phyloP scores from a whole-genome alignment of 306 rosid genomes.

The Hippophae rhamnoides region DNA sequence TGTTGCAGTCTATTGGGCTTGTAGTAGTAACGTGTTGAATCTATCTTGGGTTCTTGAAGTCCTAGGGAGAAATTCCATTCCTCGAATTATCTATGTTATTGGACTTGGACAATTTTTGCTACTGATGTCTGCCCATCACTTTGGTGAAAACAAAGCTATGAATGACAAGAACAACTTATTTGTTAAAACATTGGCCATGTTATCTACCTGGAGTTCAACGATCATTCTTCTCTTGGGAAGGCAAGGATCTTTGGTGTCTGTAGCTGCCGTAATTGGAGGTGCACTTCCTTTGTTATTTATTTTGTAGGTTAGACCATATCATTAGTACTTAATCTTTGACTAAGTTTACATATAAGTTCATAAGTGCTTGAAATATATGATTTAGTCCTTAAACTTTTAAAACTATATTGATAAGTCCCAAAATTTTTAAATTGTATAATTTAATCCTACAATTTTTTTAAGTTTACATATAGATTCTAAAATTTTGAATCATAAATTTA shows the following conservation, averaged over 20 bases:
- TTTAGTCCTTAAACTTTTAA: too few relatives aligned
- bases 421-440: too few relatives aligned
- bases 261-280: conserved; percentile 77
- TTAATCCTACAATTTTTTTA: too few relatives aligned
- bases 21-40: conserved; percentile 38
- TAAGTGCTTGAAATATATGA: too few relatives aligned
- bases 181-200: conserved; percentile 47
- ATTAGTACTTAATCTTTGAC: conserved; percentile 1
- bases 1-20: conserved; percentile 52
- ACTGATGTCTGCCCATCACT: conserved; percentile 38
- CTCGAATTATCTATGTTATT: conserved; percentile 56
- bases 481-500: too few relatives aligned
- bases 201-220: conserved; percentile 71
- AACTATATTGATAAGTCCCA: too few relatives aligned
- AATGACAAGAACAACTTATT: conserved; percentile 36
- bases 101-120: conserved; percentile 61
- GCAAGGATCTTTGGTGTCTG: conserved; percentile 77
- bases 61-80: conserved; percentile 49
- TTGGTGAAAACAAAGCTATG: conserved; percentile 17
- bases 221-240: conserved; percentile 78
- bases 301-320: conserved; percentile 8
- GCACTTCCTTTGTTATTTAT: conserved; percentile 13
- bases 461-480: too few relatives aligned
- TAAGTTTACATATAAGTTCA: background rate
- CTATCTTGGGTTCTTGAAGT: conserved; percentile 30